A percentile compares a stretch with the other conserved stretches of the same genome.
Evolutionary conservation across 345 rosid genomes (phyloP).

Genomic region (Moricandia moricandioides): DNA sequence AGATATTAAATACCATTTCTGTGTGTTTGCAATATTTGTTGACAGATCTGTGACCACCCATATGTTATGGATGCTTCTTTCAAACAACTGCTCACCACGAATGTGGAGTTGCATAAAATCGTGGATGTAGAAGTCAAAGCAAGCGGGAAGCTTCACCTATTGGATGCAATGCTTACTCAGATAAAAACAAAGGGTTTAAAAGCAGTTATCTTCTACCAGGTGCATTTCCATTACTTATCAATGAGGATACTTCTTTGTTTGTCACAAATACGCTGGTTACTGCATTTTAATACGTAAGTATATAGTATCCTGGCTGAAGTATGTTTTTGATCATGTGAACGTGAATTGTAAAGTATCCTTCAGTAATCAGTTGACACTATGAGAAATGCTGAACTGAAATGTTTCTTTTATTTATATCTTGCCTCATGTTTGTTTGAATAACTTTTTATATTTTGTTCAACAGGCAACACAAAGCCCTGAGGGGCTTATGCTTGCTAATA

Average conservation of each 20-base stretch:
- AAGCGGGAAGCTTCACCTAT: conserved; percentile 80
- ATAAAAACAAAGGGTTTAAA: conserved; percentile 50
- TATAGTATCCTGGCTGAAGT: conserved; percentile 6
- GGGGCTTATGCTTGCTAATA: conserved; percentile 62
- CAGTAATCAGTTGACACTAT: not conserved
- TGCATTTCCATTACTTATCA: conserved; percentile 31
- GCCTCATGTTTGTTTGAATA: conserved; percentile 16
- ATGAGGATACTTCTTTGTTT: conserved; percentile 7
- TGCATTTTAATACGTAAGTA: not conserved
- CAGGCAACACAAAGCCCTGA: conserved; percentile 61
- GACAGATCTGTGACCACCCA: conserved; percentile 96
- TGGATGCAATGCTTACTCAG: conserved; percentile 68
- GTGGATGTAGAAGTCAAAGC: conserved; percentile 81
- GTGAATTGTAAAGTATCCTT: conserved; percentile 9
- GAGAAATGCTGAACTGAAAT: not conserved
- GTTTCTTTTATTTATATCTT: not conserved
- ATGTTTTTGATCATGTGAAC: conserved; percentile 16
- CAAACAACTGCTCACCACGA: conserved; percentile 42
- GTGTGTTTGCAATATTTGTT: conserved; percentile 20
- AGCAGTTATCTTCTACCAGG: conserved; percentile 89
- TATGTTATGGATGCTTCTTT: conserved; percentile 53
- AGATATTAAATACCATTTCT: conserved; percentile 16
- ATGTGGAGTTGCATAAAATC: conserved; percentile 35
- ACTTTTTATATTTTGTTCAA: not conserved
- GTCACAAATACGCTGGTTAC: not conserved